Conservation (phyloP, 305 asterid genomes). For the Fraxinus xanthoxyloides region DNA sequence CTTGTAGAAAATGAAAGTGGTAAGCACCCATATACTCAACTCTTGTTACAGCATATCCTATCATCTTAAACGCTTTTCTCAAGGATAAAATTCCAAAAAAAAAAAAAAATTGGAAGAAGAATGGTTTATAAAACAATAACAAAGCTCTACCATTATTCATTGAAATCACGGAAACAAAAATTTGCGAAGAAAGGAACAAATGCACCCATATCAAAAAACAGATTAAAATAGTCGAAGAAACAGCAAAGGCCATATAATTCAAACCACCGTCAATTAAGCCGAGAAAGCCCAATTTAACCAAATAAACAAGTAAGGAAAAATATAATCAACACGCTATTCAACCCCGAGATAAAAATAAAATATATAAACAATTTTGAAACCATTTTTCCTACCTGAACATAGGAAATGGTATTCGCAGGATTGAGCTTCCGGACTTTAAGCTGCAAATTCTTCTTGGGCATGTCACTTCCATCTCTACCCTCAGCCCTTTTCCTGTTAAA, state of each 20-base stretch:
- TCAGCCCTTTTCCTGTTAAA: conserved; percentile 78
- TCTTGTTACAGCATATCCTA: neutral
- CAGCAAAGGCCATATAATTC: neutral
- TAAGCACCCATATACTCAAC: neutral
- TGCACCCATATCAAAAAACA: neutral
- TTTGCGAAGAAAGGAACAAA: neutral
- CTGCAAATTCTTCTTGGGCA: conserved; percentile 57
- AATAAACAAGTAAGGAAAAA: neutral
- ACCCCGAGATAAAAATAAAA: neutral
- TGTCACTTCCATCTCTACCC: conserved; percentile 56
- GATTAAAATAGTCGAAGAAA: neutral
- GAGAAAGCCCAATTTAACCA: neutral
- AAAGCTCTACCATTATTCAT: neutral
- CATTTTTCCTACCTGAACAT: conserved; percentile 55
- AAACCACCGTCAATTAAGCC: neutral
- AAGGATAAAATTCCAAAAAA: too few species aligned
- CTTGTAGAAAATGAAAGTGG: neutral
- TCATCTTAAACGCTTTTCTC: neutral
- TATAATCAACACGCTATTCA: neutral
- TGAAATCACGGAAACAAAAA: neutral
- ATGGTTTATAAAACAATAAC: neutral
- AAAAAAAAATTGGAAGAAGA: neutral
- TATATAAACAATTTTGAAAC: neutral
- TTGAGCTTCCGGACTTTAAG: conserved; percentile 70
- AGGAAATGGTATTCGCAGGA: conserved; percentile 71